A percentile compares a stretch with the other conserved stretches of the same genome.
Evolutionary conservation across 1,139 yeast genomes (phyloP).

Genomic region (Pichia sp.): DNA sequence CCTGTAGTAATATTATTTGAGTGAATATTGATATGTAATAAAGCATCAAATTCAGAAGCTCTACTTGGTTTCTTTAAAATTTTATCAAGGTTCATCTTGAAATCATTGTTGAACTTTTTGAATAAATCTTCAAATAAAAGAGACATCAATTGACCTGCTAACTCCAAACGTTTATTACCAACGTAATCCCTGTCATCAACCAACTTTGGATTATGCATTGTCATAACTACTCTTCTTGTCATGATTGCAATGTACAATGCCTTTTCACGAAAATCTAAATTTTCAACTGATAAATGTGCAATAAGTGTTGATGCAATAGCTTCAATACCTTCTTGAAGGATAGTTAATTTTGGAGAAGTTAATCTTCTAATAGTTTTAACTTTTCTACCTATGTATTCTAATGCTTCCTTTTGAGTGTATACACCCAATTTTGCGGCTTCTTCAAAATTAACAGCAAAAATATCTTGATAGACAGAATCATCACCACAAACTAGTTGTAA

Average conservation of each 20-base stretch:
- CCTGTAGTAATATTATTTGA: conserved; percentile 93
- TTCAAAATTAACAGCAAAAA: conserved; percentile 88
- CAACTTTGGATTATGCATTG: conserved; percentile 90
- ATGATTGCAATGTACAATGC: conserved; percentile 91
- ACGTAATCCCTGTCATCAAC: conserved; percentile 98
- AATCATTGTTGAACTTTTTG: conserved; percentile 90
- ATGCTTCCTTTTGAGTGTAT: conserved; percentile 89
- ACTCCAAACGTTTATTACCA: conserved; percentile 93
- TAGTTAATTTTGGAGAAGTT: conserved; percentile 72
- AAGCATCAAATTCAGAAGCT: conserved; percentile 92
- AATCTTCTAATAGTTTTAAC: conserved; percentile 89
- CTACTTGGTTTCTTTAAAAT: conserved; percentile 89
- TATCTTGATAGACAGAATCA: conserved; percentile 80
- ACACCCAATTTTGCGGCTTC: conserved; percentile 85
- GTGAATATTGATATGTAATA: conserved; percentile 81
- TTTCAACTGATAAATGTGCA: conserved; percentile 83
- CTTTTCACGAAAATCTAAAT: conserved; percentile 86
- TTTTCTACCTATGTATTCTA: conserved; percentile 82
- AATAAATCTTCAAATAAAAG: conserved; percentile 91
- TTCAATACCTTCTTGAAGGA: conserved; percentile 91
- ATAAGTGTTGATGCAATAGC: conserved; percentile 95
- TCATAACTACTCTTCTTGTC: conserved; percentile 95
- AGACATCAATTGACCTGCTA: conserved; percentile 97
- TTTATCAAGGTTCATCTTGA: conserved; percentile 90
- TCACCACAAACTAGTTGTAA: conserved; percentile 92